Base-by-base conservation (phyloP, 306 rosid genomes). In the Dryas alaskensis region DNA sequence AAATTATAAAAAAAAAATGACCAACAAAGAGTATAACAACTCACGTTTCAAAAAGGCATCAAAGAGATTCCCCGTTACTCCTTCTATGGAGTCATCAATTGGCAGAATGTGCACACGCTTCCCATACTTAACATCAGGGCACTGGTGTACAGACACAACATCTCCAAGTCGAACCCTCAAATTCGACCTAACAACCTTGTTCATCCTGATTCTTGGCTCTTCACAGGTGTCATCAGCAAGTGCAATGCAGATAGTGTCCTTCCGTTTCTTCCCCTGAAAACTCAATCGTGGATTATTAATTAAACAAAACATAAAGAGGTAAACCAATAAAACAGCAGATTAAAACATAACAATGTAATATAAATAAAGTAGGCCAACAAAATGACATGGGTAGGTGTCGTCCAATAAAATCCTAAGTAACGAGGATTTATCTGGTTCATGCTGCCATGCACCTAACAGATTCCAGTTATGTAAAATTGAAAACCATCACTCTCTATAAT, bases 1-100 rank as follows among this genome's bases (percentile, higher is more conserved):
- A 48, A 40, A 19, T 12, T 8, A 53, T 47, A 43, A 8, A 64
- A 81, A 66, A 27, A 48, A 9, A 58, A 58, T 6, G 6, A 37
- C 46, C 17, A 60, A 7, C 22, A 10, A 45, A 60, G 43, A 45
- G 17, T 55, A 44, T 37, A 57, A 53, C 7, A 27, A 78, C 89
- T 83, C 76, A 86, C 89, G 89, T 82, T 81, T 86, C 87, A 86
- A 64, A 73, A 55, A 86, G 66, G 89, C 87, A 14, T 86, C 87
- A 75, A 86, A 86, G 53, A 86, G 83, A 76, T 78, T 86, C 48
- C 79, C 85, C 22, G 87, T 86, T 73, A 86, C 80, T 8, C 89
- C 89, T 73, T 86, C 87, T 8, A 86, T 75, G 27, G 85, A 80
- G 61, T 78, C 89, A 83, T 86, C 89, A 17, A 86, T 59, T 3